Conservation (phyloP, 805 yeast species). For the Limtongia smithiae region DNA sequence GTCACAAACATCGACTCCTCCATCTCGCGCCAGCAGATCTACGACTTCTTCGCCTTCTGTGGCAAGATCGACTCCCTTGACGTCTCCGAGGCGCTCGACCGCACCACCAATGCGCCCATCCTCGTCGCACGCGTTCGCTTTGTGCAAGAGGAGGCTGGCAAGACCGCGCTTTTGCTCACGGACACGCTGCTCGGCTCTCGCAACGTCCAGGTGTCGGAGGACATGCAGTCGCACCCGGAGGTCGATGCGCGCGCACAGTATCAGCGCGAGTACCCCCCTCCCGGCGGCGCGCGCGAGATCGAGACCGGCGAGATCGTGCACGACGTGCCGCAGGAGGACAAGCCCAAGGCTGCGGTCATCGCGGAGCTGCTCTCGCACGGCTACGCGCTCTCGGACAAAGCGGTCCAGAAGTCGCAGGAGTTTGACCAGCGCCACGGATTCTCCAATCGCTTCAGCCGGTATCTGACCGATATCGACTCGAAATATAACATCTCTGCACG, state of each 20-base stretch:
- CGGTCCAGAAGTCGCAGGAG: slow-evolving; percentile 57
- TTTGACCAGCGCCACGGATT: slow-evolving; percentile 64
- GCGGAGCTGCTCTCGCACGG: slow-evolving; percentile 78
- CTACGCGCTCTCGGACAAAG: slow-evolving; percentile 59
- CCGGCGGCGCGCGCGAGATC: slow-evolving; percentile 16
- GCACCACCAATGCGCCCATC: slow-evolving; percentile 35
- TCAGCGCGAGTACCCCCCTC: too few relatives aligned
- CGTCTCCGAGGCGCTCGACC: slow-evolving; percentile 10
- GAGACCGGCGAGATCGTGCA: slow-evolving; percentile 32
- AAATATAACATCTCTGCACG: slow-evolving; percentile 30
- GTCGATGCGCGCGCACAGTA: slow-evolving; percentile 24
- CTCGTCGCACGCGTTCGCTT: slow-evolving; percentile 51
- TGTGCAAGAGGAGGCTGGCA: slow-evolving; percentile 56
- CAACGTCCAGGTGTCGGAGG: slow-evolving; percentile 46
- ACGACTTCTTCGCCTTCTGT: slow-evolving; percentile 71
- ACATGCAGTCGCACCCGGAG: slow-evolving; percentile 30
- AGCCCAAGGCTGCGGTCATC: slow-evolving; percentile 70
- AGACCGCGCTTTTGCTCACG: slow-evolving; percentile 65
- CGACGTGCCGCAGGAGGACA: slow-evolving; percentile 68
- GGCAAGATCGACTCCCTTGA: slow-evolving; percentile 47
- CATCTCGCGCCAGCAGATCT: slow-evolving; percentile 50
- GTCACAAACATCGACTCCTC: slow-evolving; percentile 55
- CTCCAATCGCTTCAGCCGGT: slow-evolving; percentile 53
- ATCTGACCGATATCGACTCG: slow-evolving; percentile 45
- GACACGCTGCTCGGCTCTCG: slow-evolving; percentile 70